Percentiles rank a stretch among this genome's conserved stretches.
These are phyloP conservation scores for Sicyos edulis DNA, from an alignment of 306 rosid species.

Conservation along the genomic window DNA sequence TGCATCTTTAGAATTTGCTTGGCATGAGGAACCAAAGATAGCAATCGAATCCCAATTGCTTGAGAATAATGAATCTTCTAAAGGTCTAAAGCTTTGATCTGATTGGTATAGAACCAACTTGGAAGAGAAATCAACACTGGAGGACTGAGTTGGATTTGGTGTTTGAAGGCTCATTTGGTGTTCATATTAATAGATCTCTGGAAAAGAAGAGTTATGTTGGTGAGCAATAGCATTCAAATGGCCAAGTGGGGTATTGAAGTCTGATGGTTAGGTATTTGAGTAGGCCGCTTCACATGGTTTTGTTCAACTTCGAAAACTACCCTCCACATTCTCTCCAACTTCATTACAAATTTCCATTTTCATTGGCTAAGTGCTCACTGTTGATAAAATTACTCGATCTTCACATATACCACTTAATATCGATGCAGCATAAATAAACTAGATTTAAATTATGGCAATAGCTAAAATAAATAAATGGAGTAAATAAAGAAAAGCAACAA, in stretches of 20 bases:
- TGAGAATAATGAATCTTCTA: not conserved
- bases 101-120: not conserved
- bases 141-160: not conserved
- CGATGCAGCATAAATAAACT: no score
- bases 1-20: no score
- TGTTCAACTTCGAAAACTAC: slow-evolving; percentile 13
- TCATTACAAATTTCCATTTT: not conserved
- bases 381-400: no score
- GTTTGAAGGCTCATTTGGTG: slow-evolving; percentile 16
- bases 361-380: no score
- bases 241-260: slow-evolving; percentile 11
- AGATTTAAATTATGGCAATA: no score
- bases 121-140: slow-evolving; percentile 2
- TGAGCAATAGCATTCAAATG: not conserved
- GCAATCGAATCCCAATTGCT: slow-evolving; percentile 12
- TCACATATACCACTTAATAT: no score
- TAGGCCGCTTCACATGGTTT: slow-evolving; percentile 15
- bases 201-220: not conserved
- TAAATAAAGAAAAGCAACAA: no score
- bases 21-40: slow-evolving; percentile 15
- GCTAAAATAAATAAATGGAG: no score
- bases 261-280: slow-evolving; percentile 6
- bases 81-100: slow-evolving; percentile 8
- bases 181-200: not conserved
- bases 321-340: not conserved